A percentile compares a stretch with the other conserved stretches of the same genome.
Conservation (phyloP, 1,284 basidiomycete species). For the Exsudoporus floridanus region DNA sequence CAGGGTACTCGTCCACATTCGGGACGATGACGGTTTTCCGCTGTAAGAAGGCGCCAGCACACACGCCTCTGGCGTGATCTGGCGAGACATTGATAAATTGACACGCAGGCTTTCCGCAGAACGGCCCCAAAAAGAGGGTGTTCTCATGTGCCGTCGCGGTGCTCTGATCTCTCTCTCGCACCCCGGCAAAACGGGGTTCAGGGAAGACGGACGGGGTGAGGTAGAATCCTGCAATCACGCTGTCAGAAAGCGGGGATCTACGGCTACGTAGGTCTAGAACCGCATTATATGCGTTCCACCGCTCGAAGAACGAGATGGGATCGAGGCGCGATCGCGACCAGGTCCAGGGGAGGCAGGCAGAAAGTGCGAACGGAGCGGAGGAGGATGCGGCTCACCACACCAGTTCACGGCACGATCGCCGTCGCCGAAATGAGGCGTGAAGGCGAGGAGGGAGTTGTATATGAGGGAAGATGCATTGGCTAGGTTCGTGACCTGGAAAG, state of each 20-base stretch:
- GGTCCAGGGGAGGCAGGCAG: no score
- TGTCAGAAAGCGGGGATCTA: slow-evolving; percentile 11
- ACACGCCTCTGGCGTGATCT: slow-evolving; percentile 69
- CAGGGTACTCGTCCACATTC: slow-evolving; percentile 78
- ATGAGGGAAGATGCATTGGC: slow-evolving; percentile 80
- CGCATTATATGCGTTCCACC: not conserved
- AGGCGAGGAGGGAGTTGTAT: slow-evolving; percentile 72
- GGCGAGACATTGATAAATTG: slow-evolving; percentile 68
- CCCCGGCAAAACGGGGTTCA: slow-evolving; percentile 35
- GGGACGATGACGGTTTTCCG: slow-evolving; percentile 60
- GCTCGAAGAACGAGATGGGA: not conserved
- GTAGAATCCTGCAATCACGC: slow-evolving; percentile 70
- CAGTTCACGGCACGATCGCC: slow-evolving; percentile 76
- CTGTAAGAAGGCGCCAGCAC: slow-evolving; percentile 71
- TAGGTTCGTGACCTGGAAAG: slow-evolving; percentile 78
- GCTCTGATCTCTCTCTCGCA: slow-evolving; percentile 14
- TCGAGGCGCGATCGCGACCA: not conserved
- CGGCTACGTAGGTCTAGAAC: not conserved
- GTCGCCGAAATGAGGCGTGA: slow-evolving; percentile 63
- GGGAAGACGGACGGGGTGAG: slow-evolving; percentile 66
- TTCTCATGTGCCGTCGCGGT: slow-evolving; percentile 14
- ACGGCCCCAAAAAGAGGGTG: slow-evolving; percentile 73
- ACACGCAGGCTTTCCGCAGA: slow-evolving; percentile 87
- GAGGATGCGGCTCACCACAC: slow-evolving; percentile 63
- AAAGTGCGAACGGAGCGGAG: not conserved